Conservation (phyloP, 306 rosid genomes). For the Senna tora region DNA sequence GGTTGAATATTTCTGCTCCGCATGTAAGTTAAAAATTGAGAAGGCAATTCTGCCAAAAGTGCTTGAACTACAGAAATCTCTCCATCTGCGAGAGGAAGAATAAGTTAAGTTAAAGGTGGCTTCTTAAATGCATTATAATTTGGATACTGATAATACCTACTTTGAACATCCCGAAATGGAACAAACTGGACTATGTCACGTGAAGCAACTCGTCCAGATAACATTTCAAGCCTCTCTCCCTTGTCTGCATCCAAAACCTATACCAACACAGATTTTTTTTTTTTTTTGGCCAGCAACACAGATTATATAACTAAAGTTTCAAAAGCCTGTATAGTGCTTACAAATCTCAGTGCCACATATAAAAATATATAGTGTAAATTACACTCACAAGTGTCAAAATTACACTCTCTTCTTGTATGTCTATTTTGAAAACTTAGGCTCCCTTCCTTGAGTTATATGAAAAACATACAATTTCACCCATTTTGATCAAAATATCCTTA, state of each 20-base stretch:
- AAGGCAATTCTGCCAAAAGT: constrained; percentile 79
- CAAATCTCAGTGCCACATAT: background rate
- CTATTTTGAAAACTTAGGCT: too few relatives aligned
- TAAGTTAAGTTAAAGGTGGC: constrained; percentile 15
- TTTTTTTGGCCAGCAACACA: too few relatives aligned
- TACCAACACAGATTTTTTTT: constrained; percentile 1
- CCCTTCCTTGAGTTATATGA: too few relatives aligned
- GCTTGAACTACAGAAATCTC: constrained; percentile 78
- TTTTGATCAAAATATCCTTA: too few relatives aligned
- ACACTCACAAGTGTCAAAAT: too few relatives aligned
- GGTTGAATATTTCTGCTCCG: constrained; percentile 76
- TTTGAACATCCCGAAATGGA: constrained; percentile 75
- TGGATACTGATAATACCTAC: constrained; percentile 45
- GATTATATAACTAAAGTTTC: background rate
- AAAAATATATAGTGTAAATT: too few relatives aligned
- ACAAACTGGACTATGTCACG: constrained; percentile 84
- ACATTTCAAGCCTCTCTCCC: constrained; percentile 78
- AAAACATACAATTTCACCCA: too few relatives aligned
- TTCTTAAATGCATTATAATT: background rate
- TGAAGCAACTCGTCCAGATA: constrained; percentile 76
- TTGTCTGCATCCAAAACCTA: constrained; percentile 84
- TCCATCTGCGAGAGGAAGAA: constrained; percentile 58
- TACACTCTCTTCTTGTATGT: too few relatives aligned
- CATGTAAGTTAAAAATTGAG: constrained; percentile 77
- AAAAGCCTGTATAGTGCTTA: background rate